Base-by-base conservation (phyloP, 371 early-diverging fungal genomes). In the Phascolomyces articulosus region DNA sequence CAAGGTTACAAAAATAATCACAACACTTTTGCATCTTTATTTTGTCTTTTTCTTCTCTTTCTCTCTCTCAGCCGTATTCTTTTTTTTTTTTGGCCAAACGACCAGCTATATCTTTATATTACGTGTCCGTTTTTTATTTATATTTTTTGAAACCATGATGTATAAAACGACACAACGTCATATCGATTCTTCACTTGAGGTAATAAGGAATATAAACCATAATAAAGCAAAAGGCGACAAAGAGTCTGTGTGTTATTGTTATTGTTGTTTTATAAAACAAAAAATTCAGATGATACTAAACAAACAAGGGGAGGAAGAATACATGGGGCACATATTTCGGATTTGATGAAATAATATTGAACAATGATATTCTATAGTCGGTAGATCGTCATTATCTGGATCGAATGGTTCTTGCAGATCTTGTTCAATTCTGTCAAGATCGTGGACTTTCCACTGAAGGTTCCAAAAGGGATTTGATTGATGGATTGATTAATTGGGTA, bases 341-440 rank as follows among this genome's bases (percentile, higher is more conserved):
- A n/a, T n/a, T n/a, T n/a, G n/a, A n/a, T n/a, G n/a, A n/a, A n/a
- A n/a, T n/a, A n/a, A n/a, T n/a, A n/a, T n/a, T n/a, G n/a, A n/a
- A n/a, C n/a, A n/a, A n/a, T n/a, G n/a, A 34, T 34, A 34, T 10
- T 23, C 34, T 24, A 15, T 29, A 73, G 75, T 59, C 64, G 31
- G 47, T 79, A 18, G 67, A 71, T 40, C 68, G 66, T 20, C 69
- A 67, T n/a, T 65, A 70, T 3, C 77, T 91, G 1, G 78, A 83
- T 65, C 78, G 81, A 48, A 79, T 87, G 65, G 76, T 86, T 63
- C 78, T 86, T 60, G 92, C 90, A 2, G 91, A 91, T 67, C 70
- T 91, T 28, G 87, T 91, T 41, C 87, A 88, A 44, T 79, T 87
- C 60, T 91, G 92, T 69, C 91, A 88, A 67, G 91, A 90, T 62